These are phyloP conservation scores for Aspergillus intermedius DNA, from an alignment of 2,329 filamentous ascomycete species.

Conservation along the genomic window DNA sequence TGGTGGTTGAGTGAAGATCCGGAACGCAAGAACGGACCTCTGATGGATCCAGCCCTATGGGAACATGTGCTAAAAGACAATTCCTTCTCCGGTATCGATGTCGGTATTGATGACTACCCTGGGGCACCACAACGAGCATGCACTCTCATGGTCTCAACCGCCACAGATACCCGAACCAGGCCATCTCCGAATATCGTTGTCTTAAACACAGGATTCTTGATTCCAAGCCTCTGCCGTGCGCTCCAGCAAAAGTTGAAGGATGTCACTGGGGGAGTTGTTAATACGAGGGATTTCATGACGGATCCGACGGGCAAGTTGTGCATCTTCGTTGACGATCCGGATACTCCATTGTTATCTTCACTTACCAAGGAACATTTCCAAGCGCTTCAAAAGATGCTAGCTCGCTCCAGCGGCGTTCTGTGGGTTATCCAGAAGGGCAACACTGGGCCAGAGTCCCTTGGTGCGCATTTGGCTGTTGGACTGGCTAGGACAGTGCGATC, in stretches of 20 bases:
- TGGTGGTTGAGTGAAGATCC: slow-evolving; percentile 27
- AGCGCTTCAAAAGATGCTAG: slow-evolving; percentile 11
- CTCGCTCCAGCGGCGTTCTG: slow-evolving; percentile 13
- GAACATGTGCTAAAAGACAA: slow-evolving; percentile 13
- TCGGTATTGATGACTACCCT: background rate
- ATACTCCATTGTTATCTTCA: slow-evolving; percentile 9
- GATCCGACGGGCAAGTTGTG: background rate
- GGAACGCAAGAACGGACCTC: slow-evolving; percentile 10
- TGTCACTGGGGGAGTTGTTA: background rate
- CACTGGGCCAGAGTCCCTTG: slow-evolving; percentile 9
- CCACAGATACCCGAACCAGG: background rate
- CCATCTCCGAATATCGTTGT: background rate
- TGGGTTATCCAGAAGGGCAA: slow-evolving; percentile 17
- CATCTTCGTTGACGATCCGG: slow-evolving; percentile 14
- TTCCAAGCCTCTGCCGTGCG: background rate
- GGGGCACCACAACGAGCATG: background rate
- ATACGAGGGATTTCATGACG: background rate
- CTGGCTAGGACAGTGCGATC: slow-evolving; percentile 20
- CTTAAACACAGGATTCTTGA: background rate
- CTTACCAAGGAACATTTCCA: slow-evolving; percentile 9
- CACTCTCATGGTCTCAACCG: background rate
- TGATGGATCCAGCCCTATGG: slow-evolving; percentile 13
- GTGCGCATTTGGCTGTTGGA: slow-evolving; percentile 23
- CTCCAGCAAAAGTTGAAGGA: background rate
- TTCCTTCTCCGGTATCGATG: slow-evolving; percentile 25